phyloP scores from a whole-genome alignment of 768 basidiomycete genomes.

The Sporobolomyces roseus region DNA sequence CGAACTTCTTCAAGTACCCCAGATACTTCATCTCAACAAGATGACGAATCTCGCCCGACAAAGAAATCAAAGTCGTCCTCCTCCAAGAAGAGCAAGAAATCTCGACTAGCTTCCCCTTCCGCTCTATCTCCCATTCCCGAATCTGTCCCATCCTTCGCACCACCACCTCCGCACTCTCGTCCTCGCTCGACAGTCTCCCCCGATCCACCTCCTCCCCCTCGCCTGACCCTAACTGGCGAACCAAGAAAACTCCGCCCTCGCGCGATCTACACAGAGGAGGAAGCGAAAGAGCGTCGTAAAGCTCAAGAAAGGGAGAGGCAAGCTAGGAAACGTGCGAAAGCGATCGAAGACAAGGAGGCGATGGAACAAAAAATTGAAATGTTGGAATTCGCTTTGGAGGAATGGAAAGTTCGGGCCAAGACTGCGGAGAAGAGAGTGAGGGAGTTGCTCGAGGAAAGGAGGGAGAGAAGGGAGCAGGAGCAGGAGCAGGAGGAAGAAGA shows the following conservation, averaged over 20 bases:
- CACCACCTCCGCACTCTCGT: too few species aligned
- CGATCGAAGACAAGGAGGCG: background rate
- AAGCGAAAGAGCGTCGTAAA: slow-evolving; percentile 16
- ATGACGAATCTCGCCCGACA: too few species aligned
- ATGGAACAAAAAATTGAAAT: too few species aligned
- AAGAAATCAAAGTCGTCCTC: too few species aligned
- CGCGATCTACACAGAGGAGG: slow-evolving; percentile 17
- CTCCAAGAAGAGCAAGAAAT: too few species aligned
- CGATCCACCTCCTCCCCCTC: background rate
- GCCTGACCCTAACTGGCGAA: background rate
- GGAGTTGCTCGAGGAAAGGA: background rate
- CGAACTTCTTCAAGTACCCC: too few species aligned
- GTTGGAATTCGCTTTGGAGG: slow-evolving; percentile 5
- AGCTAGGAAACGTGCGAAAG: background rate
- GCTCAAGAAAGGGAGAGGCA: slow-evolving; percentile 9
- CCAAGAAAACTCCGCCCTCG: too few species aligned
- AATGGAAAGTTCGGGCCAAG: background rate
- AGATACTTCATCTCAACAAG: too few species aligned
- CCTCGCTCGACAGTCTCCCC: too few species aligned
- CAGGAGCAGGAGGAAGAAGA: background rate
- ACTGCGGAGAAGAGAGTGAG: background rate
- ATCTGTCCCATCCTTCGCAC: too few species aligned
- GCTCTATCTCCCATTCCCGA: too few species aligned
- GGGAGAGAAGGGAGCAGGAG: background rate
- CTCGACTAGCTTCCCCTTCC: too few species aligned